phyloP scores from a whole-genome alignment of 2,329 filamentous ascomycete species.

The Aspergillus ochraceus region DNA sequence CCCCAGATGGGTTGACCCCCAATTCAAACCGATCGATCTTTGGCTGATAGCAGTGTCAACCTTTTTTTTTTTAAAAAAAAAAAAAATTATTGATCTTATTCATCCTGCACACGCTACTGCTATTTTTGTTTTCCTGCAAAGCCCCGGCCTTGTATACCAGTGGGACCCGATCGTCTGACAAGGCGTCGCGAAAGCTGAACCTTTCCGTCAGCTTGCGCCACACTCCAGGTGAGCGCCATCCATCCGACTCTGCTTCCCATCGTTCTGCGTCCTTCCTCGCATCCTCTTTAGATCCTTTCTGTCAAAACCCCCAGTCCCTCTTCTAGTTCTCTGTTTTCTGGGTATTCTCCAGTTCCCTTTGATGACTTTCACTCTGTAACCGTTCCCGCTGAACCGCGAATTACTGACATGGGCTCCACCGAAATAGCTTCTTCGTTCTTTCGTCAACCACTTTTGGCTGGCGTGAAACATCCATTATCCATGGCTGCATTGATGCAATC shows the following conservation, averaged over 20 bases:
- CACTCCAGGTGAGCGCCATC: slow-evolving; percentile 40
- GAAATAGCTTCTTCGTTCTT: slow-evolving; percentile 32
- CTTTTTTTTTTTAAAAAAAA: not conserved
- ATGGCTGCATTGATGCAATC: slow-evolving; percentile 47
- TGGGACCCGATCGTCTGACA: slow-evolving; percentile 17
- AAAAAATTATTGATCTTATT: slow-evolving; percentile 4
- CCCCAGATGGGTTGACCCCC: slow-evolving; percentile 20
- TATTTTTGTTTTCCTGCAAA: slow-evolving; percentile 28
- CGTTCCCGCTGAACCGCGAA: not conserved
- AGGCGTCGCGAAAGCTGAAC: slow-evolving; percentile 36
- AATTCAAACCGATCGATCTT: slow-evolving; percentile 7
- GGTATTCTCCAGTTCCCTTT: not conserved
- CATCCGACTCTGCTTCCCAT: slow-evolving; percentile 32
- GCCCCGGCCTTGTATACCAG: slow-evolving; percentile 14
- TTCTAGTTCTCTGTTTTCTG: slow-evolving; percentile 5
- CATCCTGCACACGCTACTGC: slow-evolving; percentile 23
- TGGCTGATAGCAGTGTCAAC: slow-evolving; percentile 5
- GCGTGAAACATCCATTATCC: slow-evolving; percentile 34
- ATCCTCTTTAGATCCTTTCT: not conserved
- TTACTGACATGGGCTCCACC: slow-evolving; percentile 37
- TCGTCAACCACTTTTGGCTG: slow-evolving; percentile 32
- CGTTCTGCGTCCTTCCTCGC: slow-evolving; percentile 3
- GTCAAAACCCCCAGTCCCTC: slow-evolving; percentile 8
- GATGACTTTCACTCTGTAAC: not conserved
- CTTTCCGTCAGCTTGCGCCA: slow-evolving; percentile 46